Percentiles rank a stretch among this genome's conserved stretches.
These are phyloP conservation scores for Cystobasidiaceae sp. DNA, from an alignment of 1,284 basidiomycete genomes.

Conservation along the genomic window DNA sequence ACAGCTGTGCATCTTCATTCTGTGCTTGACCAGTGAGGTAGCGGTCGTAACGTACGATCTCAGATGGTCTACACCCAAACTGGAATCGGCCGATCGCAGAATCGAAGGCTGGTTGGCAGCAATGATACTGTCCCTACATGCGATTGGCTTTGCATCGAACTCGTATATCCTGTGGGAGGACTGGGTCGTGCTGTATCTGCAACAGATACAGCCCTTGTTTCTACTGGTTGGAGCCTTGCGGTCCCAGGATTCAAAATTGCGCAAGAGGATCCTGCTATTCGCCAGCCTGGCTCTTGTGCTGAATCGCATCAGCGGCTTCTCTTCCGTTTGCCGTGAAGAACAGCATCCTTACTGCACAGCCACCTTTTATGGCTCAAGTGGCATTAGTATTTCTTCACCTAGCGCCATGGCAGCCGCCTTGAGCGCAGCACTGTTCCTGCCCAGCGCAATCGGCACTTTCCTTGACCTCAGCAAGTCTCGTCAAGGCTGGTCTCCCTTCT, in stretches of 20 bases:
- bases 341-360: constrained; percentile 79
- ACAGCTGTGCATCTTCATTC: no score
- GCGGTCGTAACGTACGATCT: no score
- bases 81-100: no score
- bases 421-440: constrained; percentile 59
- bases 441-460: constrained; percentile 56
- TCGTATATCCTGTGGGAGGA: constrained; percentile 98
- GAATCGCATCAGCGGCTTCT: constrained; percentile 65
- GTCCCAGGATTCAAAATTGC: constrained; percentile 63
- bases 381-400: constrained; percentile 50
- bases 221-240: constrained; percentile 50
- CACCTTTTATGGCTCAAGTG: constrained; percentile 74
- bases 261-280: constrained; percentile 69
- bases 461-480: constrained; percentile 67
- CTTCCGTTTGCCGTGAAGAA: constrained; percentile 89
- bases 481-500: constrained; percentile 61
- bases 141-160: constrained; percentile 59
- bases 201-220: constrained; percentile 57
- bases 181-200: constrained; percentile 66
- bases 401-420: constrained; percentile 55
- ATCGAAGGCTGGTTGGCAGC: constrained; percentile 9
- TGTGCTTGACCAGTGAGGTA: no score
- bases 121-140: constrained; percentile 35
- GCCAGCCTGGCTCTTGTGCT: constrained; percentile 62
- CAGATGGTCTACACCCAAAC: no score